Percentiles rank a stretch among this genome's conserved stretches.
Evolutionary conservation across 768 basidiomycete genomes (phyloP).

Genomic region (Coprinopsis marcescibilis): DNA sequence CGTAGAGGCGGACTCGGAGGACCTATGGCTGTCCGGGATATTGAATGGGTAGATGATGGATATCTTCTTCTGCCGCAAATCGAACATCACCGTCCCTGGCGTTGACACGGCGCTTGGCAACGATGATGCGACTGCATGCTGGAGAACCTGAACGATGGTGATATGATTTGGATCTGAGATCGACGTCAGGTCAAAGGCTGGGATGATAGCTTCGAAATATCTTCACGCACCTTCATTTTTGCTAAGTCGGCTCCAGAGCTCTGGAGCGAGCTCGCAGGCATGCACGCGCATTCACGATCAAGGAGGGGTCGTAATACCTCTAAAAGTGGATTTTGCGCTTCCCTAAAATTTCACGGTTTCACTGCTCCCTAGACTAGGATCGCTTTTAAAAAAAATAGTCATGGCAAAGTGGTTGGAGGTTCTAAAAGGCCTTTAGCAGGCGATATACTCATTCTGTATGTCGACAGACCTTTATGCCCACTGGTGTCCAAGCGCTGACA

Average conservation of each 20-base stretch:
- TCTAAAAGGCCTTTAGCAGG: too few relatives aligned
- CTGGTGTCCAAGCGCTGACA: too few relatives aligned
- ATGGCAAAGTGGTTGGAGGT: too few relatives aligned
- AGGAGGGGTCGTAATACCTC: background rate
- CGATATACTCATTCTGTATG: too few relatives aligned
- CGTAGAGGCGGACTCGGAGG: too few relatives aligned
- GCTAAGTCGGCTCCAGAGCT: constrained; percentile 46
- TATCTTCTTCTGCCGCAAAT: constrained; percentile 3
- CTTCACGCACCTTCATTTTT: constrained; percentile 33
- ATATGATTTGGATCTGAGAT: constrained; percentile 43
- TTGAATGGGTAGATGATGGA: constrained; percentile 20
- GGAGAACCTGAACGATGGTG: constrained; percentile 46
- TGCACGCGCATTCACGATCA: constrained; percentile 29
- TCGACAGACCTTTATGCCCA: too few relatives aligned
- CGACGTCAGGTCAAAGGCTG: background rate
- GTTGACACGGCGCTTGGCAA: background rate
- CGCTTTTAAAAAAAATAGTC: too few relatives aligned
- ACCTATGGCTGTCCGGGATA: background rate
- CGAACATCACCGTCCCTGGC: background rate
- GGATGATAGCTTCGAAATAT: background rate
- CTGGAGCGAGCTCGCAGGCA: constrained; percentile 41
- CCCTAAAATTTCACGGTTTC: too few relatives aligned
- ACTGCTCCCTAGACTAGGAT: too few relatives aligned
- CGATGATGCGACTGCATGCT: constrained; percentile 10
- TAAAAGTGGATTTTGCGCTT: too few relatives aligned